Evolutionary conservation across 164 flowering plant genomes (phyloP), one percentile per base, ranked within the genome.

Genomic region (Magnolia changhungtana): DNA sequence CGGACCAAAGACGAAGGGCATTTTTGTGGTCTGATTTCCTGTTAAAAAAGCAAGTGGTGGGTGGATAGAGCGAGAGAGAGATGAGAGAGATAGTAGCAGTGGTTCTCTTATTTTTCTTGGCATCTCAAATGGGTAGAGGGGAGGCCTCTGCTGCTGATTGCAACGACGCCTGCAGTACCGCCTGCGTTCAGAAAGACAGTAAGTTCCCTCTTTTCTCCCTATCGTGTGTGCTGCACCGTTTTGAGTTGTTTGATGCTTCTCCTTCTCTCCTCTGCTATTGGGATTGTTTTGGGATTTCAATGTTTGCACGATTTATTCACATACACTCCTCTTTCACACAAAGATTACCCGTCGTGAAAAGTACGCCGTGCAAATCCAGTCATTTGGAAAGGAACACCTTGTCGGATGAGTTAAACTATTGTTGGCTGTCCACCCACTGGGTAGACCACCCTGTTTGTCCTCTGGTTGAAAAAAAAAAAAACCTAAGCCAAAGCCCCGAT

Each of bases 181-280:
- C 21, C 67, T 64, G 67, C 67, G 67, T 64, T 64, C 21, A 64
- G 24, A 64, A n/a, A 64, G 67, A 64, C 19, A 8, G 67, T 64
- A 64, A 64, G 67, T n/a, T 7, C 29, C 24, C 10, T 64, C 61
- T 55, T 2, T 55, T 0, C 18, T 55, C 16, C 61, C 61, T 9
- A 55, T 2, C 18, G 2, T 16, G 18, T 11, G 2, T 55, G 61
- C 61, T 55, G 13, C 18, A 11, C 18, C 16, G 19, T 55, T 3
- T 55, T 55, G 16, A 55, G 18, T 16, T 14, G 61, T 16, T 11
- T 55, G 61, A 11, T 3, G 2, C 18, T 55, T 16, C 19, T 16
- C 61, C 18, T 55, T 16, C 18, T 55, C 61, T 55, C 18, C 61
- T 9, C 61, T 55, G 61, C 18, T 16, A 10, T 10, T 55, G 18